Conservation (phyloP, 2,329 filamentous ascomycete species). For the Sarocladium strictum region DNA sequence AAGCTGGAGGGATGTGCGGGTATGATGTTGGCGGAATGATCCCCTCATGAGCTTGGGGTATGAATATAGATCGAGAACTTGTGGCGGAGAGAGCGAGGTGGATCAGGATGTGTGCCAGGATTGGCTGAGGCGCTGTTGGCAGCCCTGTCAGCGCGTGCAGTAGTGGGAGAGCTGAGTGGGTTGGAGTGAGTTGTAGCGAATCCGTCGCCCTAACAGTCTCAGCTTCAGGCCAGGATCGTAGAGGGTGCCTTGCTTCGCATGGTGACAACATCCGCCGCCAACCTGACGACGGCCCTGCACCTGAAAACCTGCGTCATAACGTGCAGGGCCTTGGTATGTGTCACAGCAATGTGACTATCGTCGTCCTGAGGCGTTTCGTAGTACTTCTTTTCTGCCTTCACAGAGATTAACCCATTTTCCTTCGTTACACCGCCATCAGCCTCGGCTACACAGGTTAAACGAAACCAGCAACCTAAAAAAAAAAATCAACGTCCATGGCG, state of each 20-base stretch:
- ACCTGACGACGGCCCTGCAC: too few relatives aligned
- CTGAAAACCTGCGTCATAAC: too few relatives aligned
- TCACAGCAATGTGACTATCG: neutral
- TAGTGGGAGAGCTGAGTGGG: neutral
- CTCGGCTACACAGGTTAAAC: neutral
- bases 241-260: too few relatives aligned
- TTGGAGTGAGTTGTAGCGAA: neutral
- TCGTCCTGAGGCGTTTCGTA: neutral
- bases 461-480: neutral
- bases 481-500: neutral
- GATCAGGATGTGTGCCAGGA: neutral
- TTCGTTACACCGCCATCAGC: neutral
- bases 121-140: neutral
- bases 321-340: neutral
- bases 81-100: neutral
- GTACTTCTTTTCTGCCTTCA: too few relatives aligned
- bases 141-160: neutral
- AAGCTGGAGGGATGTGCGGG: slow-evolving; percentile 6
- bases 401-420: neutral
- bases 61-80: neutral
- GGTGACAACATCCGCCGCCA: neutral
- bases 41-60: neutral
- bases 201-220: neutral
- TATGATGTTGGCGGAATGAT: slow-evolving; percentile 1
- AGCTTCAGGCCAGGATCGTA: slow-evolving; percentile 3